Conservation (phyloP, 2,329 filamentous ascomycete genomes). For the Dothideomycetidae sp. region DNA sequence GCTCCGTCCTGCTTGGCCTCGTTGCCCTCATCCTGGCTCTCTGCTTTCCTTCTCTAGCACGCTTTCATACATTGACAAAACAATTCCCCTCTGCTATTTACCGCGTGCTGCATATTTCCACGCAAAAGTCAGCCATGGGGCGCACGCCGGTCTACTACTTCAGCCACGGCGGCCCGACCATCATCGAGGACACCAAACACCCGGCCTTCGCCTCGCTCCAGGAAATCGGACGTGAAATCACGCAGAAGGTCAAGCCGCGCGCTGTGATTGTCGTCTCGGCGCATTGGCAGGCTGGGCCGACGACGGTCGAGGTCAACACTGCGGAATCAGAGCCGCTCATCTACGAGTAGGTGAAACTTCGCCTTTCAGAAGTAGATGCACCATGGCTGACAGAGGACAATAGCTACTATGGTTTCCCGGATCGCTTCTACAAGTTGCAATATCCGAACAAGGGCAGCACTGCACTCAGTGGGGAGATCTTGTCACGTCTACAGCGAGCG, state of each 20-base stretch:
- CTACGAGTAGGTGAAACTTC: slow-evolving; percentile 38
- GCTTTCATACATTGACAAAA: neutral
- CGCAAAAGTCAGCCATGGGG: slow-evolving; percentile 13
- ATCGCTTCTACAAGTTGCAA: slow-evolving; percentile 52
- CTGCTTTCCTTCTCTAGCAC: neutral
- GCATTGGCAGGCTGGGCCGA: slow-evolving; percentile 52
- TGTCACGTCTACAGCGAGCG: slow-evolving; percentile 39
- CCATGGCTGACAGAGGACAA: neutral
- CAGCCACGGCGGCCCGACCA: slow-evolving; percentile 40
- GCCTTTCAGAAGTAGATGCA: no score
- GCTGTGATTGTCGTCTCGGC: slow-evolving; percentile 65
- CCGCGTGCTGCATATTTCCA: no score
- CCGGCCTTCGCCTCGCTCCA: slow-evolving; percentile 52
- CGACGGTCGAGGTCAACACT: slow-evolving; percentile 50
- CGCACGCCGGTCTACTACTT: slow-evolving; percentile 40
- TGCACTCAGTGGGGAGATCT: slow-evolving; percentile 44
- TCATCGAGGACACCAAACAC: slow-evolving; percentile 55
- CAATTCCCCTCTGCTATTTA: no score
- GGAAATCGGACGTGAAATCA: slow-evolving; percentile 55
- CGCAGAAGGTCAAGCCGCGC: slow-evolving; percentile 51
- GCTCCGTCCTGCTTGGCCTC: neutral
- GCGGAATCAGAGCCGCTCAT: slow-evolving; percentile 51
- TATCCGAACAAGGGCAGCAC: slow-evolving; percentile 51
- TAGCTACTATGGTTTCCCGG: slow-evolving; percentile 57
- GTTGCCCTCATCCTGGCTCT: slow-evolving; percentile 1